Evolutionary conservation across 2,329 filamentous ascomycete genomes (phyloP), one percentile per base, ranked within the genome.

Genomic region (Aspergillus bombycis): DNA sequence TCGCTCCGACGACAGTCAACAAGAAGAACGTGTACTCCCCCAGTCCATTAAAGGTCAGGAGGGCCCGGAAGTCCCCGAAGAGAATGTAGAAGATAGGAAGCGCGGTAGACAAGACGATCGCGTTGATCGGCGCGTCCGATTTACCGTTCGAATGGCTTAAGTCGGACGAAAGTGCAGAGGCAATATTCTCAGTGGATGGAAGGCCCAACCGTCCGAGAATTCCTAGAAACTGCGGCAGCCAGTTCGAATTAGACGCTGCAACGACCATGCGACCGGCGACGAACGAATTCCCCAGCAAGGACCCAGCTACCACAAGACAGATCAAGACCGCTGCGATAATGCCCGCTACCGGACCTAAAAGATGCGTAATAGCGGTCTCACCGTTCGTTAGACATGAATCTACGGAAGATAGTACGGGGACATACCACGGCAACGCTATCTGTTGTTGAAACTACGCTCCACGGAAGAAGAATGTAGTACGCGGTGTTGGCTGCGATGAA

Each of bases 11-110:
- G 8, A 68, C 64, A 0, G 66, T 67, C 53, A 68, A 30, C 16
- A 67, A 62, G 36, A 68, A 68, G 45, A 68, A 68, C 8, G 57
- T 63, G n/a, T 67, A 68, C n/a, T 68, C 66, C 1, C 62, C 66
- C 43, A 68, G 23, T 6, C 66, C 66, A 19, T 67, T 68, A 56
- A 68, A 67, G 1, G 66, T 68, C 19, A 68, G 43, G 11, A 68
- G 59, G 1, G 65, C 66, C 9, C 66, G 62, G 36, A 68, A 68
- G 10, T 67, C 67, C 1, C 66, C 66, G 14, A 68, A 64, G 6
- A 68, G 58, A 4, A 68, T 61, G 30, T 67, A 68, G 3, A 63
- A 34, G 1, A 62, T 59, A 6, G 66, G 59, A 7, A 65, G 43
- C 0, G 53, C 26, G 10, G 66, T 68, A 21, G 65, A 65, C 23